Percentiles rank a stretch among this genome's conserved stretches.
phyloP scores from a whole-genome alignment of 495 filamentous ascomycete genomes.

The Penicillium bialowiezense region DNA sequence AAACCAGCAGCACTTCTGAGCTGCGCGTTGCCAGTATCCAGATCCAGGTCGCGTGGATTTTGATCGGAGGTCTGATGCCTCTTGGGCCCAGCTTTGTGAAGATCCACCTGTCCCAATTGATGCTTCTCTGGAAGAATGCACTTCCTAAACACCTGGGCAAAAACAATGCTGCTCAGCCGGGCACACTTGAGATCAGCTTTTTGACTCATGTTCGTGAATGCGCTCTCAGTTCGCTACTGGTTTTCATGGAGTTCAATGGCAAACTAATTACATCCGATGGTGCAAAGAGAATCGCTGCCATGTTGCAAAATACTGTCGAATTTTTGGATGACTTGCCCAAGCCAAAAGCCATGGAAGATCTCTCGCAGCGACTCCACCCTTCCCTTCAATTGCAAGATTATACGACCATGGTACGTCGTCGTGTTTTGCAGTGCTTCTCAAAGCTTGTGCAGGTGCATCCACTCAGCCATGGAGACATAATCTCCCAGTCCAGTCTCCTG shows the following conservation, averaged over 20 bases:
- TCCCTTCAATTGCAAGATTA: conserved; percentile 89
- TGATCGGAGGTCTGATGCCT: conserved; percentile 95
- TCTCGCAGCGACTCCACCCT: conserved; percentile 77
- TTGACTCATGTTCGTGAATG: conserved; percentile 94
- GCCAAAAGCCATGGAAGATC: conserved; percentile 86
- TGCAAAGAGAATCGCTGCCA: conserved; percentile 83
- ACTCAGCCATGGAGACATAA: conserved; percentile 72
- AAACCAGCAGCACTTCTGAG: conserved; percentile 88
- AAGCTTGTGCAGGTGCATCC: conserved; percentile 86
- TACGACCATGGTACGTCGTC: conserved; percentile 86
- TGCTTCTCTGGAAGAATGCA: conserved; percentile 97
- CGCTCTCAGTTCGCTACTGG: conserved; percentile 83
- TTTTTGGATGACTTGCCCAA: conserved; percentile 80
- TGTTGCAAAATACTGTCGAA: conserved; percentile 92
- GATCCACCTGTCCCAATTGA: conserved; percentile 91
- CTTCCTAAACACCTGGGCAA: conserved; percentile 89
- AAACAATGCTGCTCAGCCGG: conserved; percentile 79
- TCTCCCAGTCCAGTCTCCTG: conserved; percentile 88
- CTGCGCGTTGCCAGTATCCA: conserved; percentile 89
- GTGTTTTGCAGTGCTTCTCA: conserved; percentile 91
- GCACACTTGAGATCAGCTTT: conserved; percentile 84
- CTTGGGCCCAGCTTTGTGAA: conserved; percentile 98
- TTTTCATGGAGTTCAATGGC: conserved; percentile 93
- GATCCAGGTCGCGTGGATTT: conserved; percentile 95
- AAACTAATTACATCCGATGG: conserved; percentile 89